Percentiles rank a stretch among this genome's conserved stretches.
phyloP scores from a whole-genome alignment of 148 eudicot species.

The Spergularia marina region DNA sequence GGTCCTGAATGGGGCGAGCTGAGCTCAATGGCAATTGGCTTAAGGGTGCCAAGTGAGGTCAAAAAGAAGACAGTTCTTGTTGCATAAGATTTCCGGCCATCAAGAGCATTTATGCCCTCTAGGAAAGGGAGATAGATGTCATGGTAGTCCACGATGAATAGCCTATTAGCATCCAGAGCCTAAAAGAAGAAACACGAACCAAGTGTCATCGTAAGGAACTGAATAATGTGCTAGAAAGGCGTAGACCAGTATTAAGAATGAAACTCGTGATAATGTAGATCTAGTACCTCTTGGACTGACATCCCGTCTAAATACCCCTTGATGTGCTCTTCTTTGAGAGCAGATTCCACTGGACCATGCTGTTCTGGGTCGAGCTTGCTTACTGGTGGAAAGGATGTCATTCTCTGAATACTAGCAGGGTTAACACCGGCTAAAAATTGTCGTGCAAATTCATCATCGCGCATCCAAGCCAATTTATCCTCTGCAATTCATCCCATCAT shows the following conservation, averaged over 20 bases:
- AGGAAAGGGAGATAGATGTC: conserved; percentile 82
- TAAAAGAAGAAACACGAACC: conserved; percentile 17
- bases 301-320: conserved; percentile 71
- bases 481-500: conserved; percentile 39
- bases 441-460: conserved; percentile 95
- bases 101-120: conserved; percentile 71
- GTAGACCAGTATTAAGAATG: neutral
- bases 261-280: neutral
- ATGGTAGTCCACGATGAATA: conserved; percentile 77
- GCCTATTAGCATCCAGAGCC: conserved; percentile 78
- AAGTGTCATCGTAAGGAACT: neutral
- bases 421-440: conserved; percentile 91
- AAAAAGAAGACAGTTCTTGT: conserved; percentile 77
- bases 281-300: conserved; percentile 74
- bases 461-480: conserved; percentile 90
- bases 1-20: conserved; percentile 56
- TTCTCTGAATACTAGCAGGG: conserved; percentile 72
- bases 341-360: conserved; percentile 73
- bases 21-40: conserved; percentile 95
- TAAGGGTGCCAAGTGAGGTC: conserved; percentile 67
- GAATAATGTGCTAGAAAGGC: too few species aligned
- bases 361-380: conserved; percentile 78
- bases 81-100: conserved; percentile 83
- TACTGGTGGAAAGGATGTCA: conserved; percentile 68
- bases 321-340: conserved; percentile 77